Base-by-base conservation (phyloP, 192 early-diverging fungal genomes). In the Gamsiella multidivaricata region DNA sequence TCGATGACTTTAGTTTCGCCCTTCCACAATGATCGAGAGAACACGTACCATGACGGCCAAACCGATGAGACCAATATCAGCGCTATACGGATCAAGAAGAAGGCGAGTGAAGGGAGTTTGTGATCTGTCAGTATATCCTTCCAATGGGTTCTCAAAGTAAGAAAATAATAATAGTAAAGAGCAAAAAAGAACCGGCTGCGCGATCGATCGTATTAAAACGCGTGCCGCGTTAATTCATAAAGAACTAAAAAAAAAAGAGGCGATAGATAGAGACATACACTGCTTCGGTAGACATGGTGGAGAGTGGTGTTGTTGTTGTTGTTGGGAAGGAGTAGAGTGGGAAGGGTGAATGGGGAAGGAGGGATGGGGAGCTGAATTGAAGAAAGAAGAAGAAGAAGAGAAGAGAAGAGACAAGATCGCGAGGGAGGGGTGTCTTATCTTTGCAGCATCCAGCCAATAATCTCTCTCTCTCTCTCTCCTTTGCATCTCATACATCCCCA, bases 21-120 rank as follows among this genome's bases (percentile, higher is more conserved):
- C 10, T 4, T 33, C 5, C 9, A n/a, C 5, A 42, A 5, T 37
- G 39, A 17, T 25, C 4, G 3, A 32, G 29, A 29, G 29, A 1
- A 6, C n/a, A 84, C 87, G 37, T 89, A 96, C 95, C 97, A 99
- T 99, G 79, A 99, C 97, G 83, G 97, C 97, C 80, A 99, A 89
- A 79, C 97, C 97, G 84, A 99, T 99, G 73, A 99, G 93, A 82
- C 96, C 97, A 81, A 99, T 96, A 86, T 99, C 97, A 88, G 94
- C 96, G 86, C 88, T 89, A 72, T 12, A 49, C n/a, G n/a, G n/a
- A n/a, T n/a, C n/a, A n/a, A n/a, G n/a, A n/a, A n/a, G n/a, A n/a
- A n/a, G n/a, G n/a, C n/a, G n/a, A 54, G 32, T 58, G 32, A 28
- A 39, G 54, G 51, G 31, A 11, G 20, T n/a, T 12, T 18, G 36